Base-by-base conservation (phyloP, 2,329 filamentous ascomycete genomes). In the Acrocalymma vagum region DNA sequence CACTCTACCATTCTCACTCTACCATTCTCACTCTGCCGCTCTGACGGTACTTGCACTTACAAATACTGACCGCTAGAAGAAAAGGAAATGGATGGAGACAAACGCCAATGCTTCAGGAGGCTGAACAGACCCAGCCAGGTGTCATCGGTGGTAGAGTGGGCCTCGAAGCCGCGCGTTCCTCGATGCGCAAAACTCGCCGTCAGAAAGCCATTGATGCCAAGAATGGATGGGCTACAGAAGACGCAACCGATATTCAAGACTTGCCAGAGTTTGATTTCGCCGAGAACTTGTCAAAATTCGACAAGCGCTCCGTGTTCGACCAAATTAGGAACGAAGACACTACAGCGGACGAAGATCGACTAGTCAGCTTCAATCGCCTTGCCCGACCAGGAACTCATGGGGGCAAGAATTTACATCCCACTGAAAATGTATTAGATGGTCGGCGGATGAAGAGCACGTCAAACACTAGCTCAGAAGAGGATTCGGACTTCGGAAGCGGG, bases 191-290 rank as follows among this genome's bases (percentile, higher is more conserved):
- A 56, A 67, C 62, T 20, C 74, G 74, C 39, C 75, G 75, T 18
- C 76, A 77, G 51, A 75, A 73, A 42, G 74, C 72, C 60, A 70
- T 69, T 63, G 79, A 82, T 41, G 75, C 79, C 38, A 71, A 90
- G 28, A 95, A 90, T 65, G 93, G 90, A 3, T 97, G 93, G 92
- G 91, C 90, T 4, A 96, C 93, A 0, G 94, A 96, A 64, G 93
- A 97, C 62, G 92, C 93, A 15, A 96, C 90, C 0, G 94, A 97
- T 64, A 89, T 94, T 15, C 89, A 93, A 71, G 93, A 95, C 64
- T 82, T 94, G 77, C 90, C 88, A 9, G 94, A 97, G 47, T 97
- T 97, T 58, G 93, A 97, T 69, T 97, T 97, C 60, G 86, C 89
- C 58, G 85, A 84, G 38, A 91, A 91, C 53, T 78, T 97, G 21